Evolutionary conservation across 2,329 filamentous ascomycete genomes (phyloP).

Genomic region (Stachybotrys chlorohalonatus): DNA sequence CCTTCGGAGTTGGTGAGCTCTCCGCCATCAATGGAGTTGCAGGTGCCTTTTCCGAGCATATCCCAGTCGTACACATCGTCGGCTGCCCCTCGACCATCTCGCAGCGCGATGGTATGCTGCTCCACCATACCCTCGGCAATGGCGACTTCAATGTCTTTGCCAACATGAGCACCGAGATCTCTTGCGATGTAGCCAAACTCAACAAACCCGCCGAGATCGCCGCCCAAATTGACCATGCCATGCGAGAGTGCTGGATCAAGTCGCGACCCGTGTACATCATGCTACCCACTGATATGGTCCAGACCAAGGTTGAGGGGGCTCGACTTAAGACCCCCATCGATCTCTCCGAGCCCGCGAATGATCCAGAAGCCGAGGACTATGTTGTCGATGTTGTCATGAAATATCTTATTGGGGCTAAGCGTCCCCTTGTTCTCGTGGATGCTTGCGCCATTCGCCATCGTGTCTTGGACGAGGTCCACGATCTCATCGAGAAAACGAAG

Average conservation of each 20-base stretch:
- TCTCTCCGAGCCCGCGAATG: constrained; percentile 53
- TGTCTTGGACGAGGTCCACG: constrained; percentile 62
- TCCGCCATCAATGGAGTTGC: constrained; percentile 66
- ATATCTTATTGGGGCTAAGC: constrained; percentile 62
- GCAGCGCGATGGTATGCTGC: constrained; percentile 37
- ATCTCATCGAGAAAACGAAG: constrained; percentile 61
- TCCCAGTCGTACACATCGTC: constrained; percentile 63
- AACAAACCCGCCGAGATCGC: constrained; percentile 62
- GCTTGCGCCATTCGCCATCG: constrained; percentile 73
- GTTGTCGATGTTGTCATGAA: constrained; percentile 73
- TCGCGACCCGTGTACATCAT: constrained; percentile 78
- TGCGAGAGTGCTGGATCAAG: constrained; percentile 64
- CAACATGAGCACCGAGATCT: constrained; percentile 66
- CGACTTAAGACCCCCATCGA: constrained; percentile 64
- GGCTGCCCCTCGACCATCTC: constrained; percentile 40
- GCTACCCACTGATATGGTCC: constrained; percentile 72
- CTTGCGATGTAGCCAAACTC: constrained; percentile 62
- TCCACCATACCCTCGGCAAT: constrained; percentile 65
- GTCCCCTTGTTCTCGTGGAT: constrained; percentile 73
- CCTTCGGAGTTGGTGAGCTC: constrained; percentile 68
- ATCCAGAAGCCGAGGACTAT: constrained; percentile 65
- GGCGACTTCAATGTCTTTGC: constrained; percentile 78
- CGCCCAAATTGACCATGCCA: constrained; percentile 65
- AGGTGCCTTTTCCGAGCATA: constrained; percentile 64
- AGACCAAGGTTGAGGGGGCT: constrained; percentile 65